Evolutionary conservation across 441 rosid genomes (phyloP).

Genomic region (Adansonia gregorii): DNA sequence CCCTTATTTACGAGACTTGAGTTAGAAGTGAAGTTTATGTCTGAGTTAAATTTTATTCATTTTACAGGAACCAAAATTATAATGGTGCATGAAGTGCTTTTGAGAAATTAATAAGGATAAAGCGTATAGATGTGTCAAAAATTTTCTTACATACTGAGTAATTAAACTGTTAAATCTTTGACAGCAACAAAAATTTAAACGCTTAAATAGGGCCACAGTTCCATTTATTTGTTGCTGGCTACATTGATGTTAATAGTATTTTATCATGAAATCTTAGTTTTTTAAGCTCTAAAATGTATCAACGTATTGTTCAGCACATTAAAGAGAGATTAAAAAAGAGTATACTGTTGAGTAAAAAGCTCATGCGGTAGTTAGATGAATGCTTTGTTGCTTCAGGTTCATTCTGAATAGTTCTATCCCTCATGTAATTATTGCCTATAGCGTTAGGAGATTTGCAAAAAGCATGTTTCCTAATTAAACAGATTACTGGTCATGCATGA

Average conservation of each 20-base stretch:
- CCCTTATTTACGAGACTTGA: conserved; percentile 29
- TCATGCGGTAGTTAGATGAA: not conserved
- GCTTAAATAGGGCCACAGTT: conserved; percentile 17
- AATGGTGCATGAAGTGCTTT: conserved; percentile 14
- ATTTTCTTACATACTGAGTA: not conserved
- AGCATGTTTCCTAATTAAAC: conserved; percentile 17
- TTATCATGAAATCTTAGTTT: not conserved
- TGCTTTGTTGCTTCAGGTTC: conserved; percentile 16
- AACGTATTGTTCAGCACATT: not conserved
- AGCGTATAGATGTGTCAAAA: not conserved
- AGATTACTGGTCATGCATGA: conserved; percentile 13
- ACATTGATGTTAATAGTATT: conserved; percentile 14
- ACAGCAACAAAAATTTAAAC: not conserved
- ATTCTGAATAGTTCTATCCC: not conserved
- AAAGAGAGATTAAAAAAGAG: not conserved
- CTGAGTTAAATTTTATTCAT: conserved; percentile 24
- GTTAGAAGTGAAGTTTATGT: conserved; percentile 27
- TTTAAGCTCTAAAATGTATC: conserved; percentile 11
- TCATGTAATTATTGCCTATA: not conserved
- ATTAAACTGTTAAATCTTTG: conserved; percentile 1
- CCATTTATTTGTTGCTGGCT: not conserved
- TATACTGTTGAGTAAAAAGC: not conserved
- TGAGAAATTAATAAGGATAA: not conserved
- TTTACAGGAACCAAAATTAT: conserved; percentile 19
- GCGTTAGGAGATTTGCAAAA: not conserved